Evolutionary conservation across 2,329 filamentous ascomycete species (phyloP), one percentile per base, ranked within the genome.

Genomic region (Diaporthe eres): DNA sequence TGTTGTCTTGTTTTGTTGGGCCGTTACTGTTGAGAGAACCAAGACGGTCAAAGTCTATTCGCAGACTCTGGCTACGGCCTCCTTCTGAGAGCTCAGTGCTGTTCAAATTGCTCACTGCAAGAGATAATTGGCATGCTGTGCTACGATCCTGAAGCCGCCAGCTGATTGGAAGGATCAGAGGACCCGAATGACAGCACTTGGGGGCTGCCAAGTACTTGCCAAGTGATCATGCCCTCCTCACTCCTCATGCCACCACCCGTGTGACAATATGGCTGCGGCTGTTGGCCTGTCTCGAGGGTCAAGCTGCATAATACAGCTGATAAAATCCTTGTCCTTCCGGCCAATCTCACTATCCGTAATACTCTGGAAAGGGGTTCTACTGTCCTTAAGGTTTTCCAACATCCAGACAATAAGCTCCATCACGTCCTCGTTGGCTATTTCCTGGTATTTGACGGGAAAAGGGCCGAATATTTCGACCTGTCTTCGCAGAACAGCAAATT

Each of bases 391-490:
- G 19, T 67, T 67, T 44, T 67, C 44, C 44, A 67, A 17, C 61
- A 67, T 51, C 61, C 61, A 67, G 19, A 67, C 9, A 25, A 67
- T 22, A 13, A 67, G 61, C 22, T 67, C 44, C 44, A 67, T 51
- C 19, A 67, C 61, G 10, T 51, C 42, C 13, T 67, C 28, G 28
- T 37, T 67, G 44, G 61, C 44, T 2, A 67, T 67, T 37, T 51
- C 61, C 28, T 67, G 9, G 47, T 67, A 67, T 5, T 51, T 67
- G 61, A 51, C 28, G n/a, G 61, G 44, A 12, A 51, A 51, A 22
- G 61, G 61, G 10, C 61, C 61, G 22, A 67, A 67, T 7, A 67
- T n/a, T 17, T 67, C 61, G 10, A 67, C 61, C 13, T 67, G 44
- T 25, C 44, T 67, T 19, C 44, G 13, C 19, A 67, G 44, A 25